Evolutionary conservation across 768 basidiomycete species (phyloP), one percentile per base, ranked within the genome.

Genomic region (Agrocybe pediades): DNA sequence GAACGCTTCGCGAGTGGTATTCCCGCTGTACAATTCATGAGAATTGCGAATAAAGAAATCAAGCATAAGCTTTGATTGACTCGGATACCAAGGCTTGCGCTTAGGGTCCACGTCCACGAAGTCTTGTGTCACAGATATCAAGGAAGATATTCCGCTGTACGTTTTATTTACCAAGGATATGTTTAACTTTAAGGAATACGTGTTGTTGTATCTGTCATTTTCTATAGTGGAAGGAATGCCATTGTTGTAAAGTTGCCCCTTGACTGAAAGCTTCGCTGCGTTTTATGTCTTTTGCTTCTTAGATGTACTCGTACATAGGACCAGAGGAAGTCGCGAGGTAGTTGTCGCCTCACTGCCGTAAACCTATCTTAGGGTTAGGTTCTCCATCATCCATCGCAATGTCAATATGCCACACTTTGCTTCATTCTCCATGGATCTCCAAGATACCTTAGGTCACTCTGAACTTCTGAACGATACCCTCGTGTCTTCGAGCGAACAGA

Each of bases 21-120:
- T 36, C 88, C 88, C 9, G 30, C 53, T 1, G 65, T 67, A 55
- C 79, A 80, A 42, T 90, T 89, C 58, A 68, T 59, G 20, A 78
- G 74, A 65, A 78, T 89, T 51, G 79, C 84, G 17, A 75, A 64
- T 44, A 87, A 82, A 62, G 84, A 88, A 67, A 81, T 87, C 58
- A 84, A 71, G 57, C 86, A 88, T 62, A 88, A 86, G 59, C 65
- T 87, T 30, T 87, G 64, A 67, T 26, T 19, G 17, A 36, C n/a
- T 3, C 11, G 33, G n/a, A 36, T n/a, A 36, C n/a, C 33, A 36
- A 36, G 33, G 11, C 4, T 11, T 13, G 13, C 13, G 33, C 4
- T 3, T 36, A 15, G 13, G 13, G 33, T 5, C 13, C 11, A 36
- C n/a, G 33, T 36, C 11, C n/a, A 15, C n/a, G 33, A 36, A 36